Evolutionary conservation across 345 rosid genomes (phyloP).

Genomic region (Eutrema yunnanense): DNA sequence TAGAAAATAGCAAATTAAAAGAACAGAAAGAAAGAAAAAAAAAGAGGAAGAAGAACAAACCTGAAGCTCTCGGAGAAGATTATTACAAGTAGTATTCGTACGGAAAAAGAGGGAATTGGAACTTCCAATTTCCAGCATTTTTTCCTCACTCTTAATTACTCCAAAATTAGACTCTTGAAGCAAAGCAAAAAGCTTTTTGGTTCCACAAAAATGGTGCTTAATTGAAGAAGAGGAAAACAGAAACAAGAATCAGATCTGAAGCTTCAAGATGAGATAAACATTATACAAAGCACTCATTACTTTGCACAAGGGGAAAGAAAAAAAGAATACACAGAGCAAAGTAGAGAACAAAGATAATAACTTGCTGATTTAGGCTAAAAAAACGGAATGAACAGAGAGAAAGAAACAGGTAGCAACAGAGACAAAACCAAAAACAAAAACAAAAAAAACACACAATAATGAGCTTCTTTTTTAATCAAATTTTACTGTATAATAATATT

Average conservation of each 20-base stretch:
- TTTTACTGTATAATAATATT: not conserved
- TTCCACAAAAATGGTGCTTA: slow-evolving; percentile 19
- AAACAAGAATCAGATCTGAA: slow-evolving; percentile 30
- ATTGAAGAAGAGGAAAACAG: not conserved
- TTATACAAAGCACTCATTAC: slow-evolving; percentile 6
- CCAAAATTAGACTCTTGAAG: slow-evolving; percentile 21
- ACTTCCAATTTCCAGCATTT: slow-evolving; percentile 77
- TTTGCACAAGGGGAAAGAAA: not conserved
- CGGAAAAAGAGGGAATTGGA: slow-evolving; percentile 43
- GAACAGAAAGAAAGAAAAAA: not conserved
- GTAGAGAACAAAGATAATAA: slow-evolving; percentile 25
- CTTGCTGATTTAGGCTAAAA: slow-evolving; percentile 35
- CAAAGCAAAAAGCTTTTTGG: slow-evolving; percentile 1
- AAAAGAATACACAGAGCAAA: not conserved
- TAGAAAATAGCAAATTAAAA: not conserved
- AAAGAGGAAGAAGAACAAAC: slow-evolving; percentile 39
- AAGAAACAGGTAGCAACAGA: slow-evolving; percentile 20
- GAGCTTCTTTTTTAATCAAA: slow-evolving; percentile 15
- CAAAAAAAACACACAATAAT: not conserved
- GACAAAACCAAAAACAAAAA: not conserved
- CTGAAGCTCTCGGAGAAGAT: slow-evolving; percentile 89
- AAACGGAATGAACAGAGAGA: slow-evolving; percentile 19
- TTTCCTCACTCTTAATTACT: not conserved
- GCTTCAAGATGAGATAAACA: slow-evolving; percentile 28
- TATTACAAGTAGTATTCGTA: slow-evolving; percentile 61